These are phyloP conservation scores for Didymella sp. DNA, from an alignment of 2,329 filamentous ascomycete genomes.

Conservation along the genomic window DNA sequence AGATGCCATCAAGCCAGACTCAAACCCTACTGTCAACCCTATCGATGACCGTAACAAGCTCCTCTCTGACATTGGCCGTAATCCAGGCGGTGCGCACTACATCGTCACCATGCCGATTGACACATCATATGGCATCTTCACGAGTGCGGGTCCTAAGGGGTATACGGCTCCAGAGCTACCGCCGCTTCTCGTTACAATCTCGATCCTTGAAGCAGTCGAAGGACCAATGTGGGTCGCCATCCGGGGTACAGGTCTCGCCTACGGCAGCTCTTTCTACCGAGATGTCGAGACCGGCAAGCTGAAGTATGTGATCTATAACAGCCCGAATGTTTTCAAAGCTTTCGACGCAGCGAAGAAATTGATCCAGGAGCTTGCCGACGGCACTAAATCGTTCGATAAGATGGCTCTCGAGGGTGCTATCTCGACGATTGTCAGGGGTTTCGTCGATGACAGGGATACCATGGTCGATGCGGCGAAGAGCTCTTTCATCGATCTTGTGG, in stretches of 20 bases:
- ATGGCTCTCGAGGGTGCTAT: constrained; percentile 89
- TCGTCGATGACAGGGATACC: constrained; percentile 88
- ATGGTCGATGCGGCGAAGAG: constrained; percentile 81
- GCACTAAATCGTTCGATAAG: constrained; percentile 74
- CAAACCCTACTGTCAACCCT: constrained; percentile 66
- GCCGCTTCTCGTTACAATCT: constrained; percentile 83
- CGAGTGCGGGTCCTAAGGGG: constrained; percentile 74
- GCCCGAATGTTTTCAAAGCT: constrained; percentile 86
- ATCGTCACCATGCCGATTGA: constrained; percentile 93
- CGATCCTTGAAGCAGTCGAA: constrained; percentile 92
- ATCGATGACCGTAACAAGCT: constrained; percentile 73
- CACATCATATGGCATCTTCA: constrained; percentile 84
- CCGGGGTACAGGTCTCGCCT: constrained; percentile 90
- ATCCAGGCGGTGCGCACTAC: constrained; percentile 76
- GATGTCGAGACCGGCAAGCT: constrained; percentile 81
- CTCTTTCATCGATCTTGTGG: constrained; percentile 82
- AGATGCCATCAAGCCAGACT: constrained; percentile 58
- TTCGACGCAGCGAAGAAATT: constrained; percentile 78
- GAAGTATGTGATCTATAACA: constrained; percentile 87
- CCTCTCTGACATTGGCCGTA: constrained; percentile 76
- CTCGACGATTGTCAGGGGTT: constrained; percentile 82
- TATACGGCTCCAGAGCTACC: constrained; percentile 80
- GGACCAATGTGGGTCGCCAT: constrained; percentile 94
- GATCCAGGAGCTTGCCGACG: constrained; percentile 76
- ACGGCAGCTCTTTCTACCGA: constrained; percentile 80